Conservation (phyloP, 1,139 yeast genomes). For the Pichia sp. region DNA sequence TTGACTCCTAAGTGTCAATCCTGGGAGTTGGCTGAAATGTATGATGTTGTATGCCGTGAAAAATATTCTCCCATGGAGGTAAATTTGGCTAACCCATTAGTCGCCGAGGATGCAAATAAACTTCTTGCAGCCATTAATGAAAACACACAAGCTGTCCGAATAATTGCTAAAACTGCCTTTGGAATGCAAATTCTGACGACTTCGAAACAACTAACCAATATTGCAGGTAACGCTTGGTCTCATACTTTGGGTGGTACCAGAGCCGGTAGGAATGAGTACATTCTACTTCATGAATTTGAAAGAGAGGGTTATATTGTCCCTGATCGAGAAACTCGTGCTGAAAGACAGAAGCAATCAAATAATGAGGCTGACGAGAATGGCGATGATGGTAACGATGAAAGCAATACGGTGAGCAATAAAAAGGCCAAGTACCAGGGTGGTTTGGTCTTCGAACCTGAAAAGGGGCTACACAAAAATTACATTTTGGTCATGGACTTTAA, state of each 20-base stretch:
- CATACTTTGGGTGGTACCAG: slow-evolving; percentile 93
- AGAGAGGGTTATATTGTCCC: slow-evolving; percentile 82
- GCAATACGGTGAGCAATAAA: slow-evolving; percentile 52
- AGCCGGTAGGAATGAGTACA: slow-evolving; percentile 93
- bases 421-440: slow-evolving; percentile 90
- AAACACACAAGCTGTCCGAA: slow-evolving; percentile 61
- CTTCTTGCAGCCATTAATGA: slow-evolving; percentile 70
- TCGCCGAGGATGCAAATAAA: slow-evolving; percentile 63
- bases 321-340: slow-evolving; percentile 65
- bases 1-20: slow-evolving; percentile 87
- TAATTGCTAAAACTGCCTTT: slow-evolving; percentile 76
- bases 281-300: slow-evolving; percentile 87
- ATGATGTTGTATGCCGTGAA: slow-evolving; percentile 64
- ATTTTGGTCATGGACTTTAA: slow-evolving; percentile 97
- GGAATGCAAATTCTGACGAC: slow-evolving; percentile 81
- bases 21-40: slow-evolving; percentile 96
- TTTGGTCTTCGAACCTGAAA: slow-evolving; percentile 93
- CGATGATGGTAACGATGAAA: slow-evolving; percentile 38
- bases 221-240: slow-evolving; percentile 98
- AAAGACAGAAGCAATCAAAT: slow-evolving; percentile 34
- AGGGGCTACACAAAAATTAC: slow-evolving; percentile 86
- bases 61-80: slow-evolving; percentile 64
- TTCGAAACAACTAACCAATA: slow-evolving; percentile 84
- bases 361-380: slow-evolving; percentile 13
- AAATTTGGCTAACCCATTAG: slow-evolving; percentile 63